phyloP scores from a whole-genome alignment of 257 asterid genomes.

The Echites panduratus region DNA sequence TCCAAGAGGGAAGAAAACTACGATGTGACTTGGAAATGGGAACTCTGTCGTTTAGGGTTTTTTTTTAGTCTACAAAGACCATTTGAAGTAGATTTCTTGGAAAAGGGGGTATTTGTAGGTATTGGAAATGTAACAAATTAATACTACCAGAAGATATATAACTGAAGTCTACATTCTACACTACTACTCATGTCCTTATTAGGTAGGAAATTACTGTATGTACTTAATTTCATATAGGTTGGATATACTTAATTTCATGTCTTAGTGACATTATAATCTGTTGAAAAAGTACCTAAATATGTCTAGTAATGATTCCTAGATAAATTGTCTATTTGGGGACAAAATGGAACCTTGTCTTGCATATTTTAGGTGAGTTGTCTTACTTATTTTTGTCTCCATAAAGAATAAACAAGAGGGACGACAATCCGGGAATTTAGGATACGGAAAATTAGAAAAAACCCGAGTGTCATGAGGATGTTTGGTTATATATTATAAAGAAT shows the following conservation, averaged over 20 bases:
- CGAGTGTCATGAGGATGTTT: background rate
- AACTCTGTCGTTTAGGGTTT: background rate
- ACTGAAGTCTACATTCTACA: background rate
- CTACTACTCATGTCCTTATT: too few relatives aligned
- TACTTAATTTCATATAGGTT: too few relatives aligned
- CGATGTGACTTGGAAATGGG: too few relatives aligned
- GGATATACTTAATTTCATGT: too few relatives aligned
- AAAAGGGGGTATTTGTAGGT: background rate
- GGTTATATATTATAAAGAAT: background rate
- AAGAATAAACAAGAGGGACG: background rate
- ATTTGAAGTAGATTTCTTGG: constrained; percentile 4
- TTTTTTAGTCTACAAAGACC: constrained; percentile 4
- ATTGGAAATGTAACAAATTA: background rate
- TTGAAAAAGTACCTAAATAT: background rate
- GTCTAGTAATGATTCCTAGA: background rate
- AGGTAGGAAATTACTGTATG: too few relatives aligned
- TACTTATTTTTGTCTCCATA: background rate
- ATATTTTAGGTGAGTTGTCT: constrained; percentile 16
- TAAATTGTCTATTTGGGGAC: constrained; percentile 12
- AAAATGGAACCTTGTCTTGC: constrained; percentile 15
- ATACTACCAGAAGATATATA: background rate
- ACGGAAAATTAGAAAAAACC: background rate
- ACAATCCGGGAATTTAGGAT: constrained; percentile 5
- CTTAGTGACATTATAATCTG: too few relatives aligned
- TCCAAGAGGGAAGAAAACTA: too few relatives aligned